Base-by-base conservation (phyloP, 2,329 filamentous ascomycete genomes). In the Sporothrix protearum region DNA sequence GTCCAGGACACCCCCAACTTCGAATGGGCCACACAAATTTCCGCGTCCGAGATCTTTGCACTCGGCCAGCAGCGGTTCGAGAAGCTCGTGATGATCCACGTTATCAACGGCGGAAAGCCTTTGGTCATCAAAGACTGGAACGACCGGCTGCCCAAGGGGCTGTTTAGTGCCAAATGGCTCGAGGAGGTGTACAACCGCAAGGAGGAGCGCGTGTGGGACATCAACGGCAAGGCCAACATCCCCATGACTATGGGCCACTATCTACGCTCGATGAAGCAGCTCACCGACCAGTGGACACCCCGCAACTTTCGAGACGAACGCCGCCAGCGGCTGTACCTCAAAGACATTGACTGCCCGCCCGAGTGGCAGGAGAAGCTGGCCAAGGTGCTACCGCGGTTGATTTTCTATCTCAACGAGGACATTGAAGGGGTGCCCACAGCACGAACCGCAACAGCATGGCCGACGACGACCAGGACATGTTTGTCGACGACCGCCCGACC, bases 321-420 rank as follows among this genome's bases (percentile, higher is more conserved):
- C 49, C 86, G 92, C 28, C 96, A 99, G 78, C 89, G 96, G 14
- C 88, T 98, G 1, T 99, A 99, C 79, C 83, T 98, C 30, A 99
- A 99, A 78, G 96, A 99, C 78, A 97, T 99, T 72, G 96, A 99
- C 79, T 97, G 94, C 76, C 96, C 96, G 0, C 83, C 86, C 0
- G 89, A 95, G 72, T 99, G 96, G 96, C 89, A 91, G 68, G 87
- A 95, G 36, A 90, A 92, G 72, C 82, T 99, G 22, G 88, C 89
- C 75, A 90, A 91, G 67, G 83, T 93, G 39, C 91, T 98, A 5
- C 94, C 95, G 0, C 87, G 90, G 0, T 89, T 86, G n/a, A 83
- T 98, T 0, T 97, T 94, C 78, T 99, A 98, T 78, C 85, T 97
- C 70, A 97, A 97, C 76, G 91, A 95, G 63, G 92, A 90, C 74